A percentile compares a stretch with the other conserved stretches of the same genome.
Evolutionary conservation across 768 basidiomycete genomes (phyloP).

Genomic region (Lenzites betulinus): DNA sequence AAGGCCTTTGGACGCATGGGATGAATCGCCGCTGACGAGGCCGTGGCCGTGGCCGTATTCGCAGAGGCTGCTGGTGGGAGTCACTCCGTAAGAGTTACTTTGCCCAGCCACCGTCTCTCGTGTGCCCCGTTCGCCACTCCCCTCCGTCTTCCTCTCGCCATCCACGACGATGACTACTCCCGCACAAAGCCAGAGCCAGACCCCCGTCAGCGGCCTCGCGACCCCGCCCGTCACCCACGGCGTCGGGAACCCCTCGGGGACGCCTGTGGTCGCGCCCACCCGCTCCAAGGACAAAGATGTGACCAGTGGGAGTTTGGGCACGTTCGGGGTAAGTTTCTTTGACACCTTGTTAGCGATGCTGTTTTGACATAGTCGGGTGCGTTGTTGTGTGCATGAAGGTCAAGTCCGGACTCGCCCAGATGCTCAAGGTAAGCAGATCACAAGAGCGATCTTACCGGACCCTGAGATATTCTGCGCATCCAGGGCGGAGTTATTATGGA

Average conservation of each 20-base stretch:
- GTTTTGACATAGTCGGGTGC: neutral
- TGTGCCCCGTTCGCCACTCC: conserved; percentile 1
- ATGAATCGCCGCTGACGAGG: neutral
- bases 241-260: conserved; percentile 42
- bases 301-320: conserved; percentile 63
- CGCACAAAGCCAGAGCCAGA: conserved; percentile 24
- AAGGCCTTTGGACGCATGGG: conserved; percentile 1
- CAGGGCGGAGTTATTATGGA: conserved; percentile 95
- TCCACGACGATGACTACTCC: conserved; percentile 30
- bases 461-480: neutral
- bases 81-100: conserved; percentile 2
- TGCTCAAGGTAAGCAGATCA: conserved; percentile 69
- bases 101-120: conserved; percentile 8
- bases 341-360: neutral
- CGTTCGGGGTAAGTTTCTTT: conserved; percentile 58
- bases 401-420: conserved; percentile 93
- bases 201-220: conserved; percentile 25
- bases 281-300: conserved; percentile 53
- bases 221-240: conserved; percentile 34
- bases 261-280: conserved; percentile 50
- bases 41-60: neutral
- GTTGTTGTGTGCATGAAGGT: conserved; percentile 54
- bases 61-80: conserved; percentile 3
- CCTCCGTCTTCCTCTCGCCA: conserved; percentile 1
- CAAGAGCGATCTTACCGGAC: neutral